Conservation (phyloP, 2,329 filamentous ascomycete species). For the Fusarium nematophilum region DNA sequence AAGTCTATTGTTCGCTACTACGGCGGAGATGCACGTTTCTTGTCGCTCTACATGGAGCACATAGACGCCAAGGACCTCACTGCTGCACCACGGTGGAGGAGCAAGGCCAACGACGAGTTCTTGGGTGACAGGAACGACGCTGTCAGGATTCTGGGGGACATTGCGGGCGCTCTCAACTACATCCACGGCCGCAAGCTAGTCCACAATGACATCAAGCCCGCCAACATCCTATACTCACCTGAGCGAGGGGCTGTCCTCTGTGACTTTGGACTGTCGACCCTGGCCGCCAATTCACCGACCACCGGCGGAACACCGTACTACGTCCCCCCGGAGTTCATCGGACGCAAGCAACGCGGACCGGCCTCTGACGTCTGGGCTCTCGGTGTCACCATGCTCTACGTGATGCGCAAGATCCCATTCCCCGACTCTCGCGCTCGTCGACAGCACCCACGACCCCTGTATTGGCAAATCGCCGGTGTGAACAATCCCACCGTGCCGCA, state of each 20-base stretch:
- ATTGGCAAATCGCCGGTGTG: slow-evolving; percentile 69
- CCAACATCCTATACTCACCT: slow-evolving; percentile 69
- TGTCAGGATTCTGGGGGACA: slow-evolving; percentile 64
- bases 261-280: slow-evolving; percentile 69
- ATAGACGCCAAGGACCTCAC: slow-evolving; percentile 67
- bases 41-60: slow-evolving; percentile 72
- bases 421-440: slow-evolving; percentile 63
- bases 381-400: slow-evolving; percentile 70
- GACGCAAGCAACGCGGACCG: slow-evolving; percentile 62
- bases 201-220: slow-evolving; percentile 73
- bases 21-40: slow-evolving; percentile 68
- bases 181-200: slow-evolving; percentile 65
- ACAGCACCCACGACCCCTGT: slow-evolving; percentile 61
- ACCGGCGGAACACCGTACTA: slow-evolving; percentile 71
- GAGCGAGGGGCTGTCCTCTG: slow-evolving; percentile 70
- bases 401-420: slow-evolving; percentile 65
- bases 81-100: slow-evolving; percentile 62
- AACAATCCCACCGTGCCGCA: slow-evolving; percentile 53
- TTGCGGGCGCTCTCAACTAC: slow-evolving; percentile 65
- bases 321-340: slow-evolving; percentile 70
- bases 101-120: slow-evolving; percentile 60
- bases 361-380: slow-evolving; percentile 70
- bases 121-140: slow-evolving; percentile 62
- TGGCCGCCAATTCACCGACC: slow-evolving; percentile 57
- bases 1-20: slow-evolving; percentile 69